Percentiles rank a stretch among this genome's conserved stretches.
phyloP scores from a whole-genome alignment of 1,139 yeast genomes.

The Yamadazyma membranifaciens region DNA sequence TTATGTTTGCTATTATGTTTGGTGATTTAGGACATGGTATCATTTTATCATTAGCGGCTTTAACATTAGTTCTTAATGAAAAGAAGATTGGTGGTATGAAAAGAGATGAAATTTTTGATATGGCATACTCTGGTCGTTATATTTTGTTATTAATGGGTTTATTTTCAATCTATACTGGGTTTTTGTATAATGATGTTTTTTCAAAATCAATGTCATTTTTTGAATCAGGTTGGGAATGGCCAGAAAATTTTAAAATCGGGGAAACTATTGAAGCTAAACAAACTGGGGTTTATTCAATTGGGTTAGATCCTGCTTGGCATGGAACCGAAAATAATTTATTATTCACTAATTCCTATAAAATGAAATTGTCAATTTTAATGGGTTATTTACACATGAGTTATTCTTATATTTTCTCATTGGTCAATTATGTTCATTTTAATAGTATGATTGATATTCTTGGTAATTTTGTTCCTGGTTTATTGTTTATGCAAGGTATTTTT shows the following conservation, averaged over 20 bases:
- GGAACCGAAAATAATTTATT: constrained; percentile 74
- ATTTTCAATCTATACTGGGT: constrained; percentile 78
- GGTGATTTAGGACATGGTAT: constrained; percentile 86
- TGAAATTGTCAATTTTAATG: constrained; percentile 78
- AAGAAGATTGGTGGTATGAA: constrained; percentile 56
- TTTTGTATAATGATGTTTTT: constrained; percentile 72
- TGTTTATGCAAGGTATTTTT: constrained; percentile 81
- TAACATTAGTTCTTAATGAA: constrained; percentile 59
- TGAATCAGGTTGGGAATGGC: constrained; percentile 77
- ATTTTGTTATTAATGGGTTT: constrained; percentile 71
- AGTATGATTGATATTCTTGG: constrained; percentile 70
- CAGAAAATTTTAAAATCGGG: constrained; percentile 55
- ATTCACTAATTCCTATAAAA: constrained; percentile 76
- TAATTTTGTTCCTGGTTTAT: constrained; percentile 73
- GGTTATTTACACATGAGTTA: constrained; percentile 79
- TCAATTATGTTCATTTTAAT: constrained; percentile 57
- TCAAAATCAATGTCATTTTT: constrained; percentile 76
- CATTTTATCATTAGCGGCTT: constrained; percentile 59
- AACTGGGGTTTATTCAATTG: constrained; percentile 62
- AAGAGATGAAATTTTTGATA: constrained; percentile 76
- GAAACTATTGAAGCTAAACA: constrained; percentile 52
- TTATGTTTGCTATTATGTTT: constrained; percentile 86
- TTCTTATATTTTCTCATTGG: constrained; percentile 66
- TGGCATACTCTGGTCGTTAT: constrained; percentile 78
- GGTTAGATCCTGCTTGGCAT: constrained; percentile 80